phyloP scores from a whole-genome alignment of 2,329 filamentous ascomycete genomes.

The Pseudocercospora macadamiae region DNA sequence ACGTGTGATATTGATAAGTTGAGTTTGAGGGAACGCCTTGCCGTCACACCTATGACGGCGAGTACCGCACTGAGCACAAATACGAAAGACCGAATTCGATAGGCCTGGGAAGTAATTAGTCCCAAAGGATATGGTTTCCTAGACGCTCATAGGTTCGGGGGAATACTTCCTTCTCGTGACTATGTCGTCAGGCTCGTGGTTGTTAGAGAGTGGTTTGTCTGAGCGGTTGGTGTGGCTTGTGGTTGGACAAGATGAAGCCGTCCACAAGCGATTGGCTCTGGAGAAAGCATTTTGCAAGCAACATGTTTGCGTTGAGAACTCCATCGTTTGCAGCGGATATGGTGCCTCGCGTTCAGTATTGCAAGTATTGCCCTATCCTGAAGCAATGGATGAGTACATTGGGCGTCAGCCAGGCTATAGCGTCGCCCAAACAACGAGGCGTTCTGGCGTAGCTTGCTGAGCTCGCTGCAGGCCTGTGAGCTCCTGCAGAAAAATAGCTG shows the following conservation, averaged over 20 bases:
- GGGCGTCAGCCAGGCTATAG: background rate
- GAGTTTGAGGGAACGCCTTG: background rate
- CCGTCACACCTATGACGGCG: background rate
- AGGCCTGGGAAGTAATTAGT: background rate
- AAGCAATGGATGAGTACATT: background rate
- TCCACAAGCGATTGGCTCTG: background rate
- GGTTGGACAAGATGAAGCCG: background rate
- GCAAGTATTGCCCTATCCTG: background rate
- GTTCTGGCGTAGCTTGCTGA: background rate
- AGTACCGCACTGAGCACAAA: too few species aligned
- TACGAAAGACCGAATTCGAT: background rate
- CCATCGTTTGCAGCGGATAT: background rate
- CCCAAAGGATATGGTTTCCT: too few species aligned
- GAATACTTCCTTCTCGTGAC: background rate
- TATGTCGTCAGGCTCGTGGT: background rate
- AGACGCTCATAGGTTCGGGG: background rate
- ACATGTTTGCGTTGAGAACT: background rate
- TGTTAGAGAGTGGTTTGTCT: background rate
- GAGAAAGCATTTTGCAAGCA: background rate
- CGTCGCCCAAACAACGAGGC: conserved; percentile 9
- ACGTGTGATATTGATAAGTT: background rate
- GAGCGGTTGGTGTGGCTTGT: background rate
- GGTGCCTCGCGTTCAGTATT: background rate
- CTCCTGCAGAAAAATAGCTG: background rate
- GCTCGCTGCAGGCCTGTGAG: conserved; percentile 6